Evolutionary conservation across 441 rosid genomes (phyloP), one percentile per base, ranked within the genome.

Genomic region (Gossypium schwendimanii): DNA sequence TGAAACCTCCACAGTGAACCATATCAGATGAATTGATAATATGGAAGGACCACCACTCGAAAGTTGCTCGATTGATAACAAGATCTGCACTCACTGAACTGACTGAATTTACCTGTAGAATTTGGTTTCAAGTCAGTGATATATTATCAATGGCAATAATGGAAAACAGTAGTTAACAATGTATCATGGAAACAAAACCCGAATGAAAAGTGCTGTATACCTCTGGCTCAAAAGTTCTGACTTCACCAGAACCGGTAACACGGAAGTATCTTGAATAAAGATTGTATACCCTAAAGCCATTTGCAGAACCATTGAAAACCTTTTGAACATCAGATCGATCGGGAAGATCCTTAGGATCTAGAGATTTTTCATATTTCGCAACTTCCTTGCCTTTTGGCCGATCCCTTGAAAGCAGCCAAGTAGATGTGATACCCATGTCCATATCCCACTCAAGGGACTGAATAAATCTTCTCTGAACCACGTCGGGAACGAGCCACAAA

Each of bases 381-480:
- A 87, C 83, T 80, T 96, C 98, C 87, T 96, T 96, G 75, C 98
- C 98, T 82, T 92, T 96, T 28, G 99, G 98, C 66, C 99, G 83
- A 73, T 92, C 97, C 81, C 99, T 87, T 39, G 84, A 79, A 62
- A 94, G 94, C 61, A 88, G 88, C 99, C 98, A 92, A 70, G 89
- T 82, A 78, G 88, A 89, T 45, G 73, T 70, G 41, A 96, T 86
- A 76, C 83, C 90, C 96, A 93, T 87, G 76, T 89, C 91, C 81
- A 72, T 75, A 71, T 89, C 90, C 89, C 89, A 74, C 76, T 88
- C 92, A 78, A 94, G 92, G 79, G 99, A 87, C 74, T 83, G 87
- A 60, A 88, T 73, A 82, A 88, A 96, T 83, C 88, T 86, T 64
- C 68, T 79, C 85, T 85, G 92, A 82, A 94, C 94, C 57, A 88